Percentiles rank a stretch among this genome's conserved stretches.
Evolutionary conservation across 2,329 filamentous ascomycete genomes (phyloP).

Genomic region (Talaromyces pinophilus): DNA sequence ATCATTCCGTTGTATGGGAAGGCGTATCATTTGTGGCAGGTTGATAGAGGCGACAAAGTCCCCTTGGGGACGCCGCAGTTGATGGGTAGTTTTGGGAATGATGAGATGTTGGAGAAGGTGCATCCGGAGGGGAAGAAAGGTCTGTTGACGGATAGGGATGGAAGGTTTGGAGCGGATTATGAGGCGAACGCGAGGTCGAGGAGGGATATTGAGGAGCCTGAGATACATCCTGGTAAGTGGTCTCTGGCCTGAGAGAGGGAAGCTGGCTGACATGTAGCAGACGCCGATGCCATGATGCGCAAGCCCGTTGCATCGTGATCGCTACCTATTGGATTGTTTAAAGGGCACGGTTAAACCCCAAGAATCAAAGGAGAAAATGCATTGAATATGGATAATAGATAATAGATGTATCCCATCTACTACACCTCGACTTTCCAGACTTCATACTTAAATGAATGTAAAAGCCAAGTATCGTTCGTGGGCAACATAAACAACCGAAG

Average conservation of each 20-base stretch:
- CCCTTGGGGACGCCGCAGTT: conserved; percentile 63
- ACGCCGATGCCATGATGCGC: conserved; percentile 22
- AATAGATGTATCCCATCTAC: conserved; percentile 48
- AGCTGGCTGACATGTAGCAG: neutral
- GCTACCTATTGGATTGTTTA: neutral
- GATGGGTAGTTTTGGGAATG: conserved; percentile 60
- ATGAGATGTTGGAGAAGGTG: conserved; percentile 31
- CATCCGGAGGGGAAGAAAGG: conserved; percentile 34
- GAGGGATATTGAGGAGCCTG: conserved; percentile 47
- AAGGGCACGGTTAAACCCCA: neutral
- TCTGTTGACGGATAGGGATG: conserved; percentile 54
- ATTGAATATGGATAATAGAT: neutral
- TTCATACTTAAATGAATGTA: conserved; percentile 50
- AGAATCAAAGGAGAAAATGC: neutral
- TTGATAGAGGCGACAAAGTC: conserved; percentile 68
- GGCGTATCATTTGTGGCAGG: conserved; percentile 83
- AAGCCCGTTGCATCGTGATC: neutral
- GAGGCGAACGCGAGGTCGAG: conserved; percentile 56
- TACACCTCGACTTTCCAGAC: conserved; percentile 44
- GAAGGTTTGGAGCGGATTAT: conserved; percentile 55
- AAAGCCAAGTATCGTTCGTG: conserved; percentile 42
- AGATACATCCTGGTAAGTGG: conserved; percentile 40
- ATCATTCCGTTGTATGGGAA: conserved; percentile 77
- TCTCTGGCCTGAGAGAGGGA: too few relatives aligned
- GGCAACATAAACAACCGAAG: conserved; percentile 33